Conservation (phyloP, 2,329 filamentous ascomycete species). For the Monascus ruber region DNA sequence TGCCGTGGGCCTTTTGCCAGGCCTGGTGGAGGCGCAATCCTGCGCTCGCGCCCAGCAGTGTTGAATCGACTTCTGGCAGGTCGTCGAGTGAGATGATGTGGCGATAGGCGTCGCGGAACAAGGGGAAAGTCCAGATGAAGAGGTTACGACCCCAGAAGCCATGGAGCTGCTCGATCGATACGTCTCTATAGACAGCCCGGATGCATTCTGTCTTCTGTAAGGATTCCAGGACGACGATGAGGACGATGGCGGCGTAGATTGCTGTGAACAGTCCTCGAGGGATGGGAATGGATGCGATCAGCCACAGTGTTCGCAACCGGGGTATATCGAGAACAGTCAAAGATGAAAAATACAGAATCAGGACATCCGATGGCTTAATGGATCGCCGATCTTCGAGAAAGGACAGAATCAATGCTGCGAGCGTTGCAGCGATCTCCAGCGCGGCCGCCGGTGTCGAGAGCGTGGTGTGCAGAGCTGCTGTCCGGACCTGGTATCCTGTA, state of each 20-base stretch:
- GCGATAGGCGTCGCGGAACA: conserved; percentile 34
- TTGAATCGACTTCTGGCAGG: conserved; percentile 25
- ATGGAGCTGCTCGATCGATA: conserved; percentile 33
- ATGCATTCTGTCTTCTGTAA: conserved; percentile 26
- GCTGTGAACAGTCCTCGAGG: conserved; percentile 1
- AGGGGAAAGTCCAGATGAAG: conserved; percentile 40
- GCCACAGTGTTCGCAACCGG: conserved; percentile 4
- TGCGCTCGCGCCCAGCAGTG: neutral
- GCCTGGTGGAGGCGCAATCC: neutral
- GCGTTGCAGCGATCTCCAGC: no score
- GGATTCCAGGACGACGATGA: conserved; percentile 31
- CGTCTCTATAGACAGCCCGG: conserved; percentile 16
- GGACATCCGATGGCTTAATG: conserved; percentile 2
- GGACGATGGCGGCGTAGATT: conserved; percentile 26
- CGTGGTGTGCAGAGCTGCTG: no score
- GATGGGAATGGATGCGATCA: conserved; percentile 1
- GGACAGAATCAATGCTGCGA: conserved; percentile 4
- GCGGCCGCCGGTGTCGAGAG: no score
- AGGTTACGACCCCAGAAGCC: conserved; percentile 33
- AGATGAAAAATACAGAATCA: conserved; percentile 5
- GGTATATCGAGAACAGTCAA: conserved; percentile 2
- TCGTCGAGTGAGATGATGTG: conserved; percentile 30
- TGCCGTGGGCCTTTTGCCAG: neutral
- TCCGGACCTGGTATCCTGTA: no score
- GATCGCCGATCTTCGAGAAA: conserved; percentile 8